Base-by-base conservation (phyloP, 2,329 filamentous ascomycete species). In the Microcyclosporella mali region DNA sequence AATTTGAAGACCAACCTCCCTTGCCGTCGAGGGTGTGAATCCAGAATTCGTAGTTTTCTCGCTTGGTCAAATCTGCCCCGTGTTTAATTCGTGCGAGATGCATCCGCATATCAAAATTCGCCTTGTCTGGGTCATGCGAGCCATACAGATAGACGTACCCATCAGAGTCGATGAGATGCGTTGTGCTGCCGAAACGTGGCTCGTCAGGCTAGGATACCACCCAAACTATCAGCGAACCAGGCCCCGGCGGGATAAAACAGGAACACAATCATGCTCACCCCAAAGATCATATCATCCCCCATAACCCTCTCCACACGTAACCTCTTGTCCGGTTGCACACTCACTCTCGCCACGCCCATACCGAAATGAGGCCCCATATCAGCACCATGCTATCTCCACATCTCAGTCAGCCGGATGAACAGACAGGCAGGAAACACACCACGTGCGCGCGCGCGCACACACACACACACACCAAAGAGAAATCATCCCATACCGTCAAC, bases 201-300 rank as follows among this genome's bases (percentile, higher is more conserved):
- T 43, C 41, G 4, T 25, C 30, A 25, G 21, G 21, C 21, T 25
- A 25, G 6, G 21, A n/a, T n/a, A n/a, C n/a, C n/a, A n/a, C 6
- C 21, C 21, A 25, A 25, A 25, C 9, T 9, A 25, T 25, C 21
- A 25, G 21, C 21, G 9, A 25, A 25, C 21, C 21, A 25, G 9
- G 6, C 21, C 21, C 21, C 9, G 6, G 21, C 21, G 9, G 21
- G 21, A n/a, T n/a, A n/a, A n/a, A n/a, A n/a, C n/a, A n/a, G n/a
- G n/a, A n/a, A 25, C 21, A 25, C 9, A 4, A 25, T 34, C n/a
- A 7, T 18, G 8, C 33, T 34, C 11, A 34, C 33, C 12, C 35
- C 35, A 27, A 43, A 43, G 6, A 43, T n/a, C 35, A 37, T 43
- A 11, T 37, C 19, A 2, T 43, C 41, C n/a, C 41, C 41, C 41